Evolutionary conservation across 192 early-diverging fungal genomes (phyloP), one percentile per base, ranked within the genome.

Genomic region (Coemansia sp.): DNA sequence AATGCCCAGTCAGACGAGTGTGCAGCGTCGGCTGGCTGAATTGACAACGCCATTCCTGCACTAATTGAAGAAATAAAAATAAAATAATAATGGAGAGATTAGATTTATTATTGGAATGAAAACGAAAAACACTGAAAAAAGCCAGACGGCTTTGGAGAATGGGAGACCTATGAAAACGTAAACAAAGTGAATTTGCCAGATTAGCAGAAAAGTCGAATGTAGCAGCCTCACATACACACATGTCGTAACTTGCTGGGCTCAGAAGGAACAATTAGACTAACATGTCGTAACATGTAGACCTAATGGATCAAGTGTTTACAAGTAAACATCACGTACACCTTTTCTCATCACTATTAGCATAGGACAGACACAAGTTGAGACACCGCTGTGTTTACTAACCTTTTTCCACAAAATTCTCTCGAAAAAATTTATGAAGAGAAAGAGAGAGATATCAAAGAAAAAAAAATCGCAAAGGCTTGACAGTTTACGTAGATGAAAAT

Each of bases 1-100:
- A 86, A 86, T 0, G 85, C 85, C 75, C 76, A 78, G 75, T 86
- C 85, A 10, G 85, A 71, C 24, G 80, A 70, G 22, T 49, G 72
- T 12, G 63, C 70, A 33, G 63, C 29, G 31, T 64, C 75, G 10
- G 74, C 57, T 22, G n/a, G 18, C 27, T 65, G 68, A 18, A 33
- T 65, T n/a, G 76, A 63, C 72, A 74, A 20, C 0, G 61, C 61
- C 61, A 63, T 63, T 38, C 9, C 22, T 13, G 59, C 15, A 6
- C 11, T 4, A 40, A 44, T 4, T 24, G 29, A 29, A 54, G 3
- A 46, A 51, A 43, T 63, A 66, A 15, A 44, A 52, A 12, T 60
- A 66, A 2, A 52, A 6, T 15, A 24, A 4, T 31, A 20, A 42
- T 44, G 3, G 52, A 51, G 27, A n/a, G 12, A 29, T 29, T 29